Evolutionary conservation across 1,284 basidiomycete genomes (phyloP).

Genomic region (Takashimella tepidaria): DNA sequence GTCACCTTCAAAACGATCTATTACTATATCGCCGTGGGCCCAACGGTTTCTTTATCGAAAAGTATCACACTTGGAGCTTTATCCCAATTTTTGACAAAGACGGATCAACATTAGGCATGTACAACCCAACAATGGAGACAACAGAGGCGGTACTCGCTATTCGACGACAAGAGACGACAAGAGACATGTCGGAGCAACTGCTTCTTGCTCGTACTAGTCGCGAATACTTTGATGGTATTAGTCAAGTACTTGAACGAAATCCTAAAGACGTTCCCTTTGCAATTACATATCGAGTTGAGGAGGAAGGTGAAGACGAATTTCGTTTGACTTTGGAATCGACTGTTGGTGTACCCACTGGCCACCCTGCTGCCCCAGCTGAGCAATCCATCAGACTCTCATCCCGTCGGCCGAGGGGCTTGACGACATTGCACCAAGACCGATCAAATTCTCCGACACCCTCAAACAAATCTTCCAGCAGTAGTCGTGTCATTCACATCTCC

Average conservation of each 20-base stretch:
- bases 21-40: conserved; percentile 15
- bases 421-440: conserved; percentile 16
- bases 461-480: conserved; percentile 30
- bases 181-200: conserved; percentile 32
- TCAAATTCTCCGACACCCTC: conserved; percentile 33
- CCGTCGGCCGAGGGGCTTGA: conserved; percentile 13
- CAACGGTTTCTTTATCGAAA: conserved; percentile 22
- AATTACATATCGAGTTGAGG: conserved; percentile 31
- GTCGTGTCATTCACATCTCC: conserved; percentile 13
- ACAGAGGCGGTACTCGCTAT: conserved; percentile 30
- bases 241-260: conserved; percentile 28
- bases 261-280: conserved; percentile 36
- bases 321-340: conserved; percentile 4
- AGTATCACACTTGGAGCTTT: conserved; percentile 34
- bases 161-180: conserved; percentile 27
- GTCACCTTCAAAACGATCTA: conserved; percentile 23
- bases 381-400: conserved; percentile 9
- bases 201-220: conserved; percentile 16
- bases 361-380: conserved; percentile 15
- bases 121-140: conserved; percentile 30
- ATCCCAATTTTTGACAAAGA: conserved; percentile 29
- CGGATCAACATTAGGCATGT: conserved; percentile 28
- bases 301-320: conserved; percentile 1
- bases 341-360: conserved; percentile 30
- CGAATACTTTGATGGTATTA: conserved; percentile 27